A percentile compares a stretch with the other conserved stretches of the same genome.
phyloP scores from a whole-genome alignment of 2,329 filamentous ascomycete genomes.

The Paraphaeosphaeria minitans region DNA sequence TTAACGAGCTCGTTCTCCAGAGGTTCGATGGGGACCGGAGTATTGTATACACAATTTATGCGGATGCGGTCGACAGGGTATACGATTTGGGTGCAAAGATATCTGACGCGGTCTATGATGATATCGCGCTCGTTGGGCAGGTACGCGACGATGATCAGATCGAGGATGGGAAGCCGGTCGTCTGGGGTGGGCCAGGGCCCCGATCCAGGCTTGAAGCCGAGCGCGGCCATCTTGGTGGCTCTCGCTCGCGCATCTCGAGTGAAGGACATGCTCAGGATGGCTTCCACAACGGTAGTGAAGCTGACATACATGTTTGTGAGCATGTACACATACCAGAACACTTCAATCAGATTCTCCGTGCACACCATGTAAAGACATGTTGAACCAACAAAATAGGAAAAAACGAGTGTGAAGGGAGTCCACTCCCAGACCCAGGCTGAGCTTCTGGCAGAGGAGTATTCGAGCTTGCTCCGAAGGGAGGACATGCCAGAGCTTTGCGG shows the following conservation, averaged over 20 bases:
- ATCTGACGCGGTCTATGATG: conserved; percentile 51
- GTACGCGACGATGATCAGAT: conserved; percentile 54
- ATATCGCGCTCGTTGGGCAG: conserved; percentile 56
- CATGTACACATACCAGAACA: conserved; percentile 49
- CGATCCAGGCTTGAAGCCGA: conserved; percentile 25
- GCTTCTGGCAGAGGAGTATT: conserved; percentile 13
- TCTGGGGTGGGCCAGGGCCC: conserved; percentile 45
- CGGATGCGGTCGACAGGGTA: conserved; percentile 51
- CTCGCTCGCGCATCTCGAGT: conserved; percentile 35
- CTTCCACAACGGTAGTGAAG: conserved; percentile 45
- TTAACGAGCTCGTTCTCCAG: conserved; percentile 48
- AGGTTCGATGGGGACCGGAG: conserved; percentile 50
- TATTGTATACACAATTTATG: conserved; percentile 55
- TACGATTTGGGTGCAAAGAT: conserved; percentile 50
- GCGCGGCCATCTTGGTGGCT: conserved; percentile 35
- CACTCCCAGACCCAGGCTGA: conserved; percentile 37
- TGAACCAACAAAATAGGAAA: conserved; percentile 46
- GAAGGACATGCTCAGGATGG: conserved; percentile 37
- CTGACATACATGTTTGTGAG: conserved; percentile 48
- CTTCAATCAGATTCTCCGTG: conserved; percentile 31
- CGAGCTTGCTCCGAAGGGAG: not conserved
- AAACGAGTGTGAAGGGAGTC: conserved; percentile 44
- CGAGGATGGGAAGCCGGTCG: conserved; percentile 47
- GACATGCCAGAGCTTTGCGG: not conserved
- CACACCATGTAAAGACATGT: conserved; percentile 45